phyloP scores from a whole-genome alignment of 2,329 filamentous ascomycete genomes.

The Diaporthe ilicicola region DNA sequence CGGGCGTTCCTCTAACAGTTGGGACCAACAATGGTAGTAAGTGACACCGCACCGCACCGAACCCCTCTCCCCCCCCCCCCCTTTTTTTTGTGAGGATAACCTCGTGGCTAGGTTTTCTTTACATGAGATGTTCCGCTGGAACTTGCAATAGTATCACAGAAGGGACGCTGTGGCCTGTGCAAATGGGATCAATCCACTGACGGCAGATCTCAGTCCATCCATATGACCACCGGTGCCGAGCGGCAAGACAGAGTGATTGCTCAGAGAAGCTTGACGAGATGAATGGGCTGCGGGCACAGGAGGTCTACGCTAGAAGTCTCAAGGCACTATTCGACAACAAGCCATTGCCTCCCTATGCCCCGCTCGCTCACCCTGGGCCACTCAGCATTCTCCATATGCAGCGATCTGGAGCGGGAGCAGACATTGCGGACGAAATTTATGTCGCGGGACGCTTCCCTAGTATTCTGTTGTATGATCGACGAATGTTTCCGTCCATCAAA shows the following conservation, averaged over 20 bases:
- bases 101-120: neutral
- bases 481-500: conserved; percentile 81
- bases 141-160: neutral
- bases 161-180: neutral
- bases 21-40: conserved; percentile 76
- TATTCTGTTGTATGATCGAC: conserved; percentile 87
- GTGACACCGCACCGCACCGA: neutral
- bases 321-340: conserved; percentile 59
- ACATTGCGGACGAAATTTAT: conserved; percentile 81
- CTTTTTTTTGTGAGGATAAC: neutral
- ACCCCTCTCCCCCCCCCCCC: neutral
- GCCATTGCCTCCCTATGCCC: conserved; percentile 68
- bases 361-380: conserved; percentile 81
- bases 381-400: conserved; percentile 84
- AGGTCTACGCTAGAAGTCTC: conserved; percentile 42
- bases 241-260: conserved; percentile 42
- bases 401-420: conserved; percentile 56
- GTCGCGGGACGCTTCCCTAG: conserved; percentile 89
- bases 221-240: conserved; percentile 73
- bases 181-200: neutral
- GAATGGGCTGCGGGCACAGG: conserved; percentile 38
- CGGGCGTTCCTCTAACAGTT: conserved; percentile 78
- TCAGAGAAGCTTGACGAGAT: conserved; percentile 48
- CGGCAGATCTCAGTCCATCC: conserved; percentile 66
- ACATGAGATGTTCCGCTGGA: neutral